phyloP scores from a whole-genome alignment of 2,329 filamentous ascomycete genomes.

The Fusarium nelsonii region DNA sequence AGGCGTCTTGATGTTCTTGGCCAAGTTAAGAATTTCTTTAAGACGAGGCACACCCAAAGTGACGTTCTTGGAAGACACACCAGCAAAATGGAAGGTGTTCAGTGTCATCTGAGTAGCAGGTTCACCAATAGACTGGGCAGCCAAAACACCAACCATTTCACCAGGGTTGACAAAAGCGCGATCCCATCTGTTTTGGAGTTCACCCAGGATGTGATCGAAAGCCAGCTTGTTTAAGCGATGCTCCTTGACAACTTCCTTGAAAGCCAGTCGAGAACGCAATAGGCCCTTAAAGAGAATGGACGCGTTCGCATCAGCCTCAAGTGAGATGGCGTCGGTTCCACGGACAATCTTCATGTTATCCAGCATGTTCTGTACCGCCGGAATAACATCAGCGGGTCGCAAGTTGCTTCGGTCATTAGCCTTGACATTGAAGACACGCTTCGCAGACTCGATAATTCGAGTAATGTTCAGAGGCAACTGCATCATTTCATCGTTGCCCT shows the following conservation, averaged over 20 bases:
- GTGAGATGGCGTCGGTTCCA: slow-evolving; percentile 83
- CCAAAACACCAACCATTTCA: slow-evolving; percentile 98
- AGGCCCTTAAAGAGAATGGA: slow-evolving; percentile 94
- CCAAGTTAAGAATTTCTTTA: slow-evolving; percentile 99
- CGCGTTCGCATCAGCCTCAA: slow-evolving; percentile 88
- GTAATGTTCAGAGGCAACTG: slow-evolving; percentile 93
- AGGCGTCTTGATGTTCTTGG: slow-evolving; percentile 97
- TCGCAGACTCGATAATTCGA: slow-evolving; percentile 90
- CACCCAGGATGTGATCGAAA: slow-evolving; percentile 91
- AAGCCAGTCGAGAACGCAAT: slow-evolving; percentile 88
- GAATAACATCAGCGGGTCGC: slow-evolving; percentile 87
- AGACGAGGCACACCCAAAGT: slow-evolving; percentile 98
- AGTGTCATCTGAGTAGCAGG: slow-evolving; percentile 99
- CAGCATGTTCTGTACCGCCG: slow-evolving; percentile 79
- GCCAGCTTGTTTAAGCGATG: slow-evolving; percentile 90
- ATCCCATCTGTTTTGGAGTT: slow-evolving; percentile 89
- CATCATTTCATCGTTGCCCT: slow-evolving; percentile 86
- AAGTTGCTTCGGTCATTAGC: slow-evolving; percentile 88
- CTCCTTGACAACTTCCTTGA: slow-evolving; percentile 89
- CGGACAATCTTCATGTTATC: slow-evolving; percentile 86
- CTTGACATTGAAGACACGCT: slow-evolving; percentile 90
- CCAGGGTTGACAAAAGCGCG: slow-evolving; percentile 89
- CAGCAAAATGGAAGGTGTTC: slow-evolving; percentile 99
- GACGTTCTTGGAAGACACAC: slow-evolving; percentile 99
- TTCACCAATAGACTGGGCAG: slow-evolving; percentile 98